These are phyloP conservation scores for Chrysophaeum taylorii DNA, from an alignment of 352 stramenopile species.

Conservation along the genomic window DNA sequence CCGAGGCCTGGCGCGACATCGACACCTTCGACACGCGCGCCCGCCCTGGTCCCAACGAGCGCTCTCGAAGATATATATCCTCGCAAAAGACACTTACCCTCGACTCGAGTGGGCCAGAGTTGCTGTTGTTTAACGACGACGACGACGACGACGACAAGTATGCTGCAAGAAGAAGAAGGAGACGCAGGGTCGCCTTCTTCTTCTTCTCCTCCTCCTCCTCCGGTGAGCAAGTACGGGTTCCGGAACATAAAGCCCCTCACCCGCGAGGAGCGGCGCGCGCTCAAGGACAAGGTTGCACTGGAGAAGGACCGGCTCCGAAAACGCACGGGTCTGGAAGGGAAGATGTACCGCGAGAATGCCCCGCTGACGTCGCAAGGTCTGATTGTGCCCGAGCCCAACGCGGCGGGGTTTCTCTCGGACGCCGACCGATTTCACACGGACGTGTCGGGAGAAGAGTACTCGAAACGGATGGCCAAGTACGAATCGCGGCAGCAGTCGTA, in stretches of 20 bases:
- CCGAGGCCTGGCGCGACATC: constrained; percentile 1
- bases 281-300: constrained; percentile 41
- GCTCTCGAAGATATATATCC: too few relatives aligned
- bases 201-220: too few relatives aligned
- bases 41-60: too few relatives aligned
- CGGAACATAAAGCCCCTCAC: constrained; percentile 37
- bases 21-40: too few relatives aligned
- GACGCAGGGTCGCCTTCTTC: too few relatives aligned
- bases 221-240: constrained; percentile 17
- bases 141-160: too few relatives aligned
- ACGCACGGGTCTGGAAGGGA: constrained; percentile 28
- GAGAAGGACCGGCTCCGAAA: constrained; percentile 37
- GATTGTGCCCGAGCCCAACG: constrained; percentile 25
- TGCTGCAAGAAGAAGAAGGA: too few relatives aligned
- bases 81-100: too few relatives aligned
- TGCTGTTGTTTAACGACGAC: too few relatives aligned
- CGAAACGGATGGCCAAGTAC: constrained; percentile 43
- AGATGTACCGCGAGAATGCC: constrained; percentile 38
- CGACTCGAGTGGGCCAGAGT: too few relatives aligned
- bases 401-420: constrained; percentile 61
- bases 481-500: constrained; percentile 31
- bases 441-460: constrained; percentile 64
- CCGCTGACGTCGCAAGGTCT: constrained; percentile 28
- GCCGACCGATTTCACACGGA: constrained; percentile 75
- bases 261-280: constrained; percentile 26